phyloP scores from a whole-genome alignment of 2,329 filamentous ascomycete species.

The Malbranchea cinnamomea region DNA sequence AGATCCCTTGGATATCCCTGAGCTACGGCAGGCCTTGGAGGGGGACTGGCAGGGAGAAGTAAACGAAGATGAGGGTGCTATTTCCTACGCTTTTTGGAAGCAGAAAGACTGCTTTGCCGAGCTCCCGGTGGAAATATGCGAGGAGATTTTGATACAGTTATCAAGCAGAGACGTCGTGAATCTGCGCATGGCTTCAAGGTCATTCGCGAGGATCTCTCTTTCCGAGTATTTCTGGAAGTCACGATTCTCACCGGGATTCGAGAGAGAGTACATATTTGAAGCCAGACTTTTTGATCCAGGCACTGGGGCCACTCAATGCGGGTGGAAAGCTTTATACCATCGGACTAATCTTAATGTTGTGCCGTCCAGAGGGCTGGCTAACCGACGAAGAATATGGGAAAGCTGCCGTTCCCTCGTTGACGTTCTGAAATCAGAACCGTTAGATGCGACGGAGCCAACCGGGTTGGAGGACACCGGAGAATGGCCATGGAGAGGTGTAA shows the following conservation, averaged over 20 bases:
- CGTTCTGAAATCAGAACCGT: slow-evolving; percentile 6
- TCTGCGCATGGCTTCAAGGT: slow-evolving; percentile 10
- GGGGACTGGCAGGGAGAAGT: background rate
- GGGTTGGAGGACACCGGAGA: background rate
- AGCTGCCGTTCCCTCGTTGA: slow-evolving; percentile 8
- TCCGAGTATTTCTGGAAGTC: slow-evolving; percentile 13
- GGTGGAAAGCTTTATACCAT: slow-evolving; percentile 12
- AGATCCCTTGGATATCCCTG: slow-evolving; percentile 8
- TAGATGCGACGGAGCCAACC: background rate
- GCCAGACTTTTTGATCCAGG: slow-evolving; percentile 2
- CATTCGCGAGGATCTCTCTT: slow-evolving; percentile 12
- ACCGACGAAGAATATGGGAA: slow-evolving; percentile 11
- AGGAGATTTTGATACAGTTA: slow-evolving; percentile 11
- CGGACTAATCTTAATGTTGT: slow-evolving; percentile 5
- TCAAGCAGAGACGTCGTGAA: slow-evolving; percentile 8
- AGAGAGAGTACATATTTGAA: slow-evolving; percentile 12
- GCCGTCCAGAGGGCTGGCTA: slow-evolving; percentile 8
- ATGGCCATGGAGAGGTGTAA: background rate
- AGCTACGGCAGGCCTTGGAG: slow-evolving; percentile 5
- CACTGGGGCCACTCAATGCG: no score
- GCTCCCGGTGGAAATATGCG: slow-evolving; percentile 11
- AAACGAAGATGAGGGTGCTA: background rate
- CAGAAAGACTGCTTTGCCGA: slow-evolving; percentile 9
- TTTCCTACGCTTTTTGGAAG: slow-evolving; percentile 3
- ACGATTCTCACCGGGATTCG: slow-evolving; percentile 9